A percentile compares a stretch with the other conserved stretches of the same genome.
phyloP scores from a whole-genome alignment of 2,329 filamentous ascomycete genomes.

The Teratosphaeria pseudoeucalypti region DNA sequence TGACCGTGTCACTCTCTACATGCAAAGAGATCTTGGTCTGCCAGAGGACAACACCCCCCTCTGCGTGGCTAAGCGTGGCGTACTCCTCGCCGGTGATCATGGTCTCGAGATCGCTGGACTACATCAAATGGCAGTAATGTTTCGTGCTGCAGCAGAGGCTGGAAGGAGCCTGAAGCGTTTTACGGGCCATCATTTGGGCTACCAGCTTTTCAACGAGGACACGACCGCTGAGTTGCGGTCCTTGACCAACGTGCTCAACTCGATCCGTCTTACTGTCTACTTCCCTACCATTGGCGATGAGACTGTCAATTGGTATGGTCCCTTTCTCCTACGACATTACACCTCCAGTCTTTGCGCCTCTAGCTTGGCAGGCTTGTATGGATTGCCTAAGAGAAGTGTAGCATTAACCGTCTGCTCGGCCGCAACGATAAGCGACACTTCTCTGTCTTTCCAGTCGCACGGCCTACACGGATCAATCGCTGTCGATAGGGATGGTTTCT shows the following conservation, averaged over 20 bases:
- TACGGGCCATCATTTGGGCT: neutral
- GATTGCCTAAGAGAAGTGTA: neutral
- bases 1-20: neutral
- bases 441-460: no score
- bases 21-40: neutral
- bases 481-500: no score
- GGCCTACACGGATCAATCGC: no score
- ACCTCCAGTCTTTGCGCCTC: neutral
- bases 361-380: neutral
- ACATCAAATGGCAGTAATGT: neutral
- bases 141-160: neutral
- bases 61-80: neutral
- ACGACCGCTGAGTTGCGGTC: neutral
- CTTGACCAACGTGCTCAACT: neutral
- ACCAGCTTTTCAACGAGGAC: neutral
- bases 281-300: neutral
- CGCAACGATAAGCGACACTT: neutral
- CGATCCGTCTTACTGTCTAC: neutral
- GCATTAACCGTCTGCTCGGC: neutral
- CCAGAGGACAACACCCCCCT: neutral
- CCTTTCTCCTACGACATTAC: neutral
- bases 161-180: neutral
- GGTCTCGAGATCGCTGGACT: neutral
- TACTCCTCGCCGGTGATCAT: neutral
- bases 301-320: neutral